phyloP scores from a whole-genome alignment of 1,284 basidiomycete species.

The Rhodotorula sp. region DNA sequence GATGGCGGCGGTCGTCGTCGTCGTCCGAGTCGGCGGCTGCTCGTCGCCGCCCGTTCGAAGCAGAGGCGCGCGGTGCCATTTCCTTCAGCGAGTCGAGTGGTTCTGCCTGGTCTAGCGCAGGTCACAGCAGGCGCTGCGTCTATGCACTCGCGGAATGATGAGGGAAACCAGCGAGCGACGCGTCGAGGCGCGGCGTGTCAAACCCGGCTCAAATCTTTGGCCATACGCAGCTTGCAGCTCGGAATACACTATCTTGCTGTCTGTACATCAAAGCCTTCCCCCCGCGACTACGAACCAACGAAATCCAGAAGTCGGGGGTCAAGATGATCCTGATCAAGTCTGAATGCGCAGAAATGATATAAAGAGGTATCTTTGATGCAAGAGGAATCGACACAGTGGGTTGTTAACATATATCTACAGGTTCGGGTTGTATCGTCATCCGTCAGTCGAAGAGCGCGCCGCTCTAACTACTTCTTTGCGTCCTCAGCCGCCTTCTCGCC shows the following conservation, averaged over 20 bases:
- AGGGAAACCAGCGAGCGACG: no score
- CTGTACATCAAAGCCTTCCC: no score
- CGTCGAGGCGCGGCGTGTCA: no score
- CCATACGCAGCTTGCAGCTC: no score
- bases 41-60: neutral
- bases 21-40: neutral
- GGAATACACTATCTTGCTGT: no score
- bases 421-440: neutral
- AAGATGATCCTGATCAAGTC: no score
- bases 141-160: no score
- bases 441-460: neutral
- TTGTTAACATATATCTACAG: neutral
- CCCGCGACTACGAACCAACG: neutral
- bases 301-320: no score
- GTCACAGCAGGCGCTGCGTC: no score
- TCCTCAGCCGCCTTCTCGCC: constrained; percentile 32
- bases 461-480: constrained; percentile 20
- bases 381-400: neutral
- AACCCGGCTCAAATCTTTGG: no score
- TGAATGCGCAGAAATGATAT: neutral
- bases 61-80: constrained; percentile 1
- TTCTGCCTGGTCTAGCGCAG: no score
- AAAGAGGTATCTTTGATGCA: constrained; percentile 1
- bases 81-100: no score
- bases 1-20: neutral